Base-by-base conservation (phyloP, 2,329 filamentous ascomycete genomes). In the Penicillium sclerotigenum region DNA sequence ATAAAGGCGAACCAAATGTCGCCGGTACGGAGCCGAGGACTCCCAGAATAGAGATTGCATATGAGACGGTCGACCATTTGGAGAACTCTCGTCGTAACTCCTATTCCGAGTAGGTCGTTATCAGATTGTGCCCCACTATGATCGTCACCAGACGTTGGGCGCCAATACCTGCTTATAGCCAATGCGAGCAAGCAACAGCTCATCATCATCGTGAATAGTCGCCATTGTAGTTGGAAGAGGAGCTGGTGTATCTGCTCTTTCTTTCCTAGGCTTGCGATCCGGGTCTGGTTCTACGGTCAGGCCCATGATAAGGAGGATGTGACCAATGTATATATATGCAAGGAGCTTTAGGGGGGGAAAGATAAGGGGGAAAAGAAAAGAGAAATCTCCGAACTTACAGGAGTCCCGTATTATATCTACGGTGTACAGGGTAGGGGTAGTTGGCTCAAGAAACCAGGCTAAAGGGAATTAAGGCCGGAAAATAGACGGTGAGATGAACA, bases 41-140 rank as follows among this genome's bases (percentile, higher is more conserved):
- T 29, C 84, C 84, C 6, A 87, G 73, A 58, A 87, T 85, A 11
- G 84, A 86, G 58, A 87, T 85, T 26, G 84, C 84, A 71, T 87
- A 87, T 4, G 84, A 87, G 4, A 87, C 75, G 3, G 84, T 87
- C 4, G 83, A 87, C 83, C 83, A 87, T 78, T 82, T 84, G 36
- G 81, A 86, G 65, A 87, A 87, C 62, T 87, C 83, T 52, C 85
- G 78, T 62, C 77, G 77, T 26, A 87, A 67, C 68, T 87, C 83
- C 84, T 87, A 56, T 20, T 26, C 18, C 7, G 10, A 24, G 24
- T 38, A 29, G 42, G 63, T 28, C 9, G 33, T 38, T 51, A 43
- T 56, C 53, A 56, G 47, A 56, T 52, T 37, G 20, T 51, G 47
- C 53, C 53, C 47, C 53, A 28, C 47, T 52, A 45, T 46, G 29